phyloP scores from a whole-genome alignment of 495 filamentous ascomycete species.

The Xylaria castorea region DNA sequence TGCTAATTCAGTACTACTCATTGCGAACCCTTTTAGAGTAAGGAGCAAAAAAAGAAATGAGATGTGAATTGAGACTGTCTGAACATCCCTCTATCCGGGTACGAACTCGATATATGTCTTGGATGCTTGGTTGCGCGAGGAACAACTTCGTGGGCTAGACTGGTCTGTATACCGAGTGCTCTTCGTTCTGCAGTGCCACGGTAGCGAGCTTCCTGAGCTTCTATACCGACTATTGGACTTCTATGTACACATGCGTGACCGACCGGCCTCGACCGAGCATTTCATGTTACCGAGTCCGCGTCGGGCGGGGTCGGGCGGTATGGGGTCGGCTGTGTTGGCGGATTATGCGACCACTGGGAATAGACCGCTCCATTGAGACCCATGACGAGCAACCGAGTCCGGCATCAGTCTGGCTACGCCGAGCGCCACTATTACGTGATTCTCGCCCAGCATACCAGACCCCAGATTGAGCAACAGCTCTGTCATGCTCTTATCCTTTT shows the following conservation, averaged over 20 bases:
- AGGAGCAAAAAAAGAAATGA: not conserved
- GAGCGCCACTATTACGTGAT: conserved; percentile 5
- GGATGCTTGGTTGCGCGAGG: not conserved
- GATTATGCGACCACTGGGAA: not conserved
- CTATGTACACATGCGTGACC: not conserved
- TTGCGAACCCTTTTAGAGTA: not conserved
- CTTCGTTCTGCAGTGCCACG: not conserved
- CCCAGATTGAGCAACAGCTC: not conserved
- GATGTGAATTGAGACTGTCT: not conserved
- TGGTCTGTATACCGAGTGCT: not conserved
- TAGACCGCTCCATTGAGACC: not conserved
- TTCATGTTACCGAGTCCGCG: not conserved
- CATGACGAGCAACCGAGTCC: not conserved
- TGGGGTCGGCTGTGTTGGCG: not conserved
- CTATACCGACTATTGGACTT: not conserved
- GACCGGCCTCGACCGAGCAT: not conserved
- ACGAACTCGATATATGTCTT: not conserved
- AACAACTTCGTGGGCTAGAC: not conserved
- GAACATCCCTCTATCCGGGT: not conserved
- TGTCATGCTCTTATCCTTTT: not conserved
- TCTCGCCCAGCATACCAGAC: not conserved
- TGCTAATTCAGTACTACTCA: not conserved
- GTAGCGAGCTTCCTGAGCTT: not conserved
- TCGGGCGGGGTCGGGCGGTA: not conserved
- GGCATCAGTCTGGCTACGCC: not conserved